A percentile compares a stretch with the other conserved stretches of the same genome.
Conservation (phyloP, 2,329 filamentous ascomycete species). For the Cryoendolithus antarcticus region DNA sequence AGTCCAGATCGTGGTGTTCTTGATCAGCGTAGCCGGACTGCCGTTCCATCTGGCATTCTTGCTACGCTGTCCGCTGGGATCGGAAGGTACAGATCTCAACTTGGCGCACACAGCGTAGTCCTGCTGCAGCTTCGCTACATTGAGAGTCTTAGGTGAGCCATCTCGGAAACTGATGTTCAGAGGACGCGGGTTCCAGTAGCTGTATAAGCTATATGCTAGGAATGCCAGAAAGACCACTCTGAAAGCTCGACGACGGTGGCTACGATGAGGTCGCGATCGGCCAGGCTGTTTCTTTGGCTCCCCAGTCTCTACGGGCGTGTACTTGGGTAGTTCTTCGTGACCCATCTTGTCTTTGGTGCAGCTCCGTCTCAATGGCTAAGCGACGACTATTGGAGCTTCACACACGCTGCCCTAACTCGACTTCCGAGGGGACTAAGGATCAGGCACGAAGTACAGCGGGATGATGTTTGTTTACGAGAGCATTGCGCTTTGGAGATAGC, state of each 20-base stretch:
- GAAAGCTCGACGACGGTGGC: constrained; percentile 9
- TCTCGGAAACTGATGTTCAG: constrained; percentile 1
- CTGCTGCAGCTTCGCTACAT: constrained; percentile 39
- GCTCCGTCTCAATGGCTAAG: too few relatives aligned
- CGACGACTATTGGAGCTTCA: too few relatives aligned
- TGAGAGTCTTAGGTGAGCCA: constrained; percentile 34
- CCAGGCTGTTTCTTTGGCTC: background rate
- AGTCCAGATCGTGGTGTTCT: constrained; percentile 55
- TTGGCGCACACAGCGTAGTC: constrained; percentile 45
- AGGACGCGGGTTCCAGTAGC: constrained; percentile 2
- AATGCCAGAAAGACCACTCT: constrained; percentile 5
- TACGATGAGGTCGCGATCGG: background rate
- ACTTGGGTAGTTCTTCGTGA: too few relatives aligned
- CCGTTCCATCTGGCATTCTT: constrained; percentile 50
- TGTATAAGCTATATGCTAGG: constrained; percentile 5
- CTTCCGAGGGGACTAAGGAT: too few relatives aligned
- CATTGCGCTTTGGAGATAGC: too few relatives aligned
- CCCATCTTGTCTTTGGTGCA: too few relatives aligned
- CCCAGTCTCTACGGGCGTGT: too few relatives aligned
- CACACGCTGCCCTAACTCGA: too few relatives aligned
- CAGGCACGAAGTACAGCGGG: too few relatives aligned
- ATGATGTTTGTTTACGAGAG: too few relatives aligned
- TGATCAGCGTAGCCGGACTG: constrained; percentile 48
- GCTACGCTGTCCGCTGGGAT: constrained; percentile 44
- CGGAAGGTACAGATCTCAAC: constrained; percentile 42